These are phyloP conservation scores for Yamadazyma sp. DNA, from an alignment of 805 yeast genomes.

Conservation along the genomic window DNA sequence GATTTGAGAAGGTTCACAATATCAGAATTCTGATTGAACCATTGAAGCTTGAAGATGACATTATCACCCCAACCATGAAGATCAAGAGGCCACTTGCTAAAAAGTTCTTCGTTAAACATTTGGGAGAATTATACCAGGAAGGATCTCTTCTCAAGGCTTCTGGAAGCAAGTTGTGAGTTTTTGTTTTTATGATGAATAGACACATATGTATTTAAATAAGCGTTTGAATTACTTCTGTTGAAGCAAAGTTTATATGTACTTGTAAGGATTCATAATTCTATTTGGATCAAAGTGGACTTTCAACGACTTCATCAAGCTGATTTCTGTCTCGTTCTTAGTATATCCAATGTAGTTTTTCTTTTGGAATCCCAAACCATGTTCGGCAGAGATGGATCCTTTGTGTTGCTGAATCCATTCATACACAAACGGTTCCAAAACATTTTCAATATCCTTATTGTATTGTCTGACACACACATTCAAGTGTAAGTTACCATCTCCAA, in stretches of 20 bases:
- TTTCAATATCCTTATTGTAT: constrained; percentile 77
- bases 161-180: constrained; percentile 18
- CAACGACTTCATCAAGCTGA: constrained; percentile 71
- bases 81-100: constrained; percentile 41
- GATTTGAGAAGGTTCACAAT: constrained; percentile 65
- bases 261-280: constrained; percentile 91
- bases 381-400: constrained; percentile 92
- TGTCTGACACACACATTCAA: constrained; percentile 87
- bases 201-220: no score
- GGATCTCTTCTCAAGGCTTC: constrained; percentile 29
- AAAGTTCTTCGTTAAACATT: constrained; percentile 23
- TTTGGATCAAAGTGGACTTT: constrained; percentile 88
- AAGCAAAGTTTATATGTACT: constrained; percentile 76
- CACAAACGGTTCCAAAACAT: constrained; percentile 86
- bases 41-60: constrained; percentile 57
- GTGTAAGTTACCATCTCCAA: constrained; percentile 97
- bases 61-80: constrained; percentile 66
- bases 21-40: constrained; percentile 56
- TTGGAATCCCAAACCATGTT: constrained; percentile 96
- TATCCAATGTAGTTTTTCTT: constrained; percentile 88
- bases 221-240: no score
- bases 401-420: constrained; percentile 79
- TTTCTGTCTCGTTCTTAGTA: constrained; percentile 71
- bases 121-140: constrained; percentile 30
- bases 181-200: not conserved